Conservation (phyloP, 257 asterid species). For the Agastache rugosa region DNA sequence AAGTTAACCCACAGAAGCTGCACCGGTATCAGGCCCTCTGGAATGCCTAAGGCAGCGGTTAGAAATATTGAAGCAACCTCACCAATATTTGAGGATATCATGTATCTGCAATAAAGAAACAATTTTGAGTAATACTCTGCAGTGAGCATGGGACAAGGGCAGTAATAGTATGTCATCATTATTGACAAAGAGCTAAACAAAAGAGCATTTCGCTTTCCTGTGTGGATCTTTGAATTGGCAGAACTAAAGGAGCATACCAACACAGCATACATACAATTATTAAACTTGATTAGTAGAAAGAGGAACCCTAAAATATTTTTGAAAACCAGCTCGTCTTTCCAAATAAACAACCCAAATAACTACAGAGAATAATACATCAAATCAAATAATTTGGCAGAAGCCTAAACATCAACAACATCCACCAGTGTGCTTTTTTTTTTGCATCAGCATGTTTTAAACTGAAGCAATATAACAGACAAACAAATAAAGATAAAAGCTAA, state of each 20-base stretch:
- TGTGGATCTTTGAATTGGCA: background rate
- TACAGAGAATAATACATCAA: too few relatives aligned
- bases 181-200: background rate
- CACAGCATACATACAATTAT: background rate
- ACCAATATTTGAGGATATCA: constrained; percentile 98
- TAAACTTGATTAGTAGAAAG: background rate
- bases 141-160: background rate
- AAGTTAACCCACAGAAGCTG: constrained; percentile 98
- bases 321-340: too few relatives aligned
- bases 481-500: background rate
- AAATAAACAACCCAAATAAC: too few relatives aligned
- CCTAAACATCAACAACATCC: background rate
- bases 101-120: constrained; percentile 66
- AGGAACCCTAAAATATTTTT: background rate
- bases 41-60: constrained; percentile 96
- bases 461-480: background rate
- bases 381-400: too few relatives aligned
- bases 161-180: background rate
- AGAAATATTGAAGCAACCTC: constrained; percentile 94
- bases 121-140: background rate
- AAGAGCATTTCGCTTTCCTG: background rate
- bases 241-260: background rate
- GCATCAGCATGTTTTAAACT: background rate
- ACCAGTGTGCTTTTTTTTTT: constrained; percentile 1
- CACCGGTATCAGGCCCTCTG: constrained; percentile 97